Base-by-base conservation (phyloP, 768 basidiomycete genomes). In the Naematelia encephala region DNA sequence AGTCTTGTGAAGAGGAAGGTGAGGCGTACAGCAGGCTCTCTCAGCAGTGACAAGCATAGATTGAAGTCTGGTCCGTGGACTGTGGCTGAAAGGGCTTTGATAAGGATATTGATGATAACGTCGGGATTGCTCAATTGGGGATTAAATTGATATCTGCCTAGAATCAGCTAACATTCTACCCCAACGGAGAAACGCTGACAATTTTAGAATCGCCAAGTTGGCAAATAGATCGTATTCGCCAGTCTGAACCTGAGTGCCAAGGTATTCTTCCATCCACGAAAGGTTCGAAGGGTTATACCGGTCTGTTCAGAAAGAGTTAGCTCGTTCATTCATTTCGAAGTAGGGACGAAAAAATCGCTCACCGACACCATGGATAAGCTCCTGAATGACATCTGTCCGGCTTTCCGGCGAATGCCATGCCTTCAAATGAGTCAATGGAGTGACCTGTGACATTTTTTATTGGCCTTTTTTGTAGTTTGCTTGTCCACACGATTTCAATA, bases 221-320 rank as follows among this genome's bases (percentile, higher is more conserved):
- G 94, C 91, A 43, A 97, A 84, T 68, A 90, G 87, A 78, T 99
- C 94, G 68, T 97, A 97, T 75, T 91, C 88, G 66, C 88, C 86
- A 69, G 85, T 87, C 66, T 88, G 84, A 63, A 91, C 90, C 79
- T 99, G 94, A 76, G 90, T 87, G 77, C 90, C 90, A 60, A 98
- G 85, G 80, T 98, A 97, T 75, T 97, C 94, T 79, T 97, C 94
- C 59, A 98, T 86, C 66, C 92, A 89, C 34, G 85, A 82, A 59
- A 94, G 86, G 77, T 98, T 98, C 53, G 87, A 86, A 44, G 94
- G 94, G 79, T 97, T 98, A 79, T 98, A 98, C 59, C 94, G 87
- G 81, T 98, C 94, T 96, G 48, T 25, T 21, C 23, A n/a, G n/a
- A n/a, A n/a, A 45, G 1, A 14, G 25, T 54, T 51, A 59, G 61